These are phyloP conservation scores for Nicotiana attenuata DNA, from an alignment of 257 asterid genomes.

Conservation along the genomic window DNA sequence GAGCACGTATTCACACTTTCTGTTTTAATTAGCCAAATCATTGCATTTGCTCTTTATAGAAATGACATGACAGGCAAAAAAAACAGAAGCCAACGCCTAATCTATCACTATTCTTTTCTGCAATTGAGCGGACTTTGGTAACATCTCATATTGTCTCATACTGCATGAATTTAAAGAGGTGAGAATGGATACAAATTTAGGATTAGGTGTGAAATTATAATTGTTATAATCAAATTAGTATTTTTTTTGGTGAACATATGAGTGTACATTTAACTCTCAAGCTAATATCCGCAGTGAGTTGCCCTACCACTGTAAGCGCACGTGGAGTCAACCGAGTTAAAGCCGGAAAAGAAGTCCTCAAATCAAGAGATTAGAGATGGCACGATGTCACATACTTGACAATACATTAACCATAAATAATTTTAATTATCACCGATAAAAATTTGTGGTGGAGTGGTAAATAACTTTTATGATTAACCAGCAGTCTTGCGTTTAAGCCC, in stretches of 20 bases:
- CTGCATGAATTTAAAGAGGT: background rate
- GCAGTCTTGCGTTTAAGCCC: too few relatives aligned
- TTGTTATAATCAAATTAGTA: too few relatives aligned
- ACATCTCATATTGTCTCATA: background rate
- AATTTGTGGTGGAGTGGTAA: too few relatives aligned
- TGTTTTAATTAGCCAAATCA: background rate
- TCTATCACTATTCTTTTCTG: background rate
- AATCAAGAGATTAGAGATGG: too few relatives aligned
- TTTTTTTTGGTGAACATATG: background rate
- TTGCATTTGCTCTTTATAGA: background rate
- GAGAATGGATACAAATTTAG: background rate
- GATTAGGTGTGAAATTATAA: background rate
- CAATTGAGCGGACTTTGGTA: background rate
- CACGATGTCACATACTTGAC: too few relatives aligned
- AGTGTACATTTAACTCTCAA: background rate
- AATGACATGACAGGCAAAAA: background rate
- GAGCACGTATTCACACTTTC: background rate
- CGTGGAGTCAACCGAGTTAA: too few relatives aligned
- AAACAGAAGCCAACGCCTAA: background rate
- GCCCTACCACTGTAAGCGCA: too few relatives aligned
- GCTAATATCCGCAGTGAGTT: too few relatives aligned
- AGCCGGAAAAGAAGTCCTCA: too few relatives aligned
- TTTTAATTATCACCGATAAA: too few relatives aligned
- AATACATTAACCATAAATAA: too few relatives aligned
- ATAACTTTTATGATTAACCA: too few relatives aligned